Conservation (phyloP, 2,329 filamentous ascomycete species). For the Penicillium sp. region DNA sequence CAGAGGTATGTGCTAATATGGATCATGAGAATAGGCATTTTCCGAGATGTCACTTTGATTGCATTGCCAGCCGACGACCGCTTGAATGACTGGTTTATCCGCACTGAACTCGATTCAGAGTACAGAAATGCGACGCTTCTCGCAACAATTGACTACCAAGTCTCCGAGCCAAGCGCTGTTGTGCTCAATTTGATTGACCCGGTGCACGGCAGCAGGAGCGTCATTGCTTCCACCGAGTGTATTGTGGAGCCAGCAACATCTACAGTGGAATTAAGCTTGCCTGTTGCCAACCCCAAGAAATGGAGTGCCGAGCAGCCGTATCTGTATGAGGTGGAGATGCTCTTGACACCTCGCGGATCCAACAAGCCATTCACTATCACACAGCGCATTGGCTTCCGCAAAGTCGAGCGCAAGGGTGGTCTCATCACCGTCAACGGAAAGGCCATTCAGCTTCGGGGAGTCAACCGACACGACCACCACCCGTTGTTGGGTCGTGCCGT, state of each 20-base stretch:
- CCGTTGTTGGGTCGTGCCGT: conserved; percentile 63
- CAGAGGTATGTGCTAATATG: neutral
- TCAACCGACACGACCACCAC: conserved; percentile 71
- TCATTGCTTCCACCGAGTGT: conserved; percentile 15
- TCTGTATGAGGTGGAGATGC: conserved; percentile 53
- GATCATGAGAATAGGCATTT: conserved; percentile 61
- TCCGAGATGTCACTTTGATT: conserved; percentile 65
- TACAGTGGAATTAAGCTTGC: conserved; percentile 32
- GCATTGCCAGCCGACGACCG: conserved; percentile 53
- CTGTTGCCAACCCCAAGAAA: conserved; percentile 56
- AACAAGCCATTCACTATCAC: conserved; percentile 33
- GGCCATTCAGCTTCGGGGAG: conserved; percentile 60
- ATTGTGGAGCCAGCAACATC: conserved; percentile 30
- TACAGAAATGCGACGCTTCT: conserved; percentile 55
- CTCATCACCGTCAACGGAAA: conserved; percentile 59
- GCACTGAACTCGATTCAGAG: conserved; percentile 53
- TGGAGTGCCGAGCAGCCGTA: conserved; percentile 68
- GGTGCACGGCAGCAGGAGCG: conserved; percentile 33
- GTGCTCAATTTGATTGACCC: conserved; percentile 1
- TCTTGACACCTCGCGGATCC: conserved; percentile 12
- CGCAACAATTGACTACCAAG: conserved; percentile 45
- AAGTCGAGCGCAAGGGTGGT: conserved; percentile 59
- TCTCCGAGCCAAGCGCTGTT: conserved; percentile 1
- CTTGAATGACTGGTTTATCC: conserved; percentile 61
- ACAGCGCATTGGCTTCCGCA: conserved; percentile 63